These are phyloP conservation scores for Urostyla sp. DNA, from an alignment of 73 alveolate species.

Conservation along the genomic window DNA sequence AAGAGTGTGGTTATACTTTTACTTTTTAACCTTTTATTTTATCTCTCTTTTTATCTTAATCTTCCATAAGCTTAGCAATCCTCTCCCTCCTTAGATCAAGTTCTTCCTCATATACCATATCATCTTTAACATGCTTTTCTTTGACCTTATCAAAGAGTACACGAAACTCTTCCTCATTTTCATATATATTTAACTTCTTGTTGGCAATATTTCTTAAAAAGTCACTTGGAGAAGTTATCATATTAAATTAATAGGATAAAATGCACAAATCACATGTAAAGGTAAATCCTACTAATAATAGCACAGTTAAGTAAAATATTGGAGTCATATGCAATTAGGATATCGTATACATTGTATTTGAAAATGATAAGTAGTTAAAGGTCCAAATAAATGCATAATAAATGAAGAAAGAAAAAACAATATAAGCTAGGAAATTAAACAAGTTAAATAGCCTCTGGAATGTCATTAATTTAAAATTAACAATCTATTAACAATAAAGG, in stretches of 20 bases:
- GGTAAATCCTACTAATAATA: constrained; percentile 24
- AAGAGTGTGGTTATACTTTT: neutral
- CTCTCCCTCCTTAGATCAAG: constrained; percentile 23
- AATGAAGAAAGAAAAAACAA: constrained; percentile 51
- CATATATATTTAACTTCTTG: neutral
- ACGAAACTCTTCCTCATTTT: constrained; percentile 4
- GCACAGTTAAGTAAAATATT: constrained; percentile 30
- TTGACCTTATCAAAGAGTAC: constrained; percentile 28
- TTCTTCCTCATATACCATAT: constrained; percentile 29
- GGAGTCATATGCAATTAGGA: constrained; percentile 27
- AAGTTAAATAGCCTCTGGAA: constrained; percentile 60
- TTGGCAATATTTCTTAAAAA: constrained; percentile 30
- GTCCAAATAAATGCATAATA: constrained; percentile 72
- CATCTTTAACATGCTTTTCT: constrained; percentile 18
- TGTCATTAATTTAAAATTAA: constrained; percentile 66
- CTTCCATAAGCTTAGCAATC: neutral
- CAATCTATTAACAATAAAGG: constrained; percentile 30
- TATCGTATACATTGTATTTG: constrained; percentile 26
- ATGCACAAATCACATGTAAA: constrained; percentile 39
- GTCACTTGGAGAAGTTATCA: constrained; percentile 55
- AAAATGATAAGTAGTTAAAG: constrained; percentile 36
- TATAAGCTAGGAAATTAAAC: constrained; percentile 55
- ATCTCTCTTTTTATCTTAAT: neutral
- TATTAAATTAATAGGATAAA: constrained; percentile 39
- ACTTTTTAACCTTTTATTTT: neutral